Conservation (phyloP, 768 basidiomycete genomes). For the Lactarius akahatsu region DNA sequence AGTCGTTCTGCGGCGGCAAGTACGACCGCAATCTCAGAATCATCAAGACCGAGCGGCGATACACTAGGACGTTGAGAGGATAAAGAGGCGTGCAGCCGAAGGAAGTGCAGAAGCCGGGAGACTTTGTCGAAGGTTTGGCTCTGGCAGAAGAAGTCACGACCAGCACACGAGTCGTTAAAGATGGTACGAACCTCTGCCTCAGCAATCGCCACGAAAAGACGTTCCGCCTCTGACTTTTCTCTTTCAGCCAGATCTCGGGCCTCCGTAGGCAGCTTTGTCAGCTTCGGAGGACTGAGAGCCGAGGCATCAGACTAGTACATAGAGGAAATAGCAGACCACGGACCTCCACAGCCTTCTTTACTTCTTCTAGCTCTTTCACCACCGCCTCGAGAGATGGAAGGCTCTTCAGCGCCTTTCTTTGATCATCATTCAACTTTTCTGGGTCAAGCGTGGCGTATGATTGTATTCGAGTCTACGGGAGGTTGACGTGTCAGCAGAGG, state of each 20-base stretch:
- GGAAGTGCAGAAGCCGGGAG: constrained; percentile 54
- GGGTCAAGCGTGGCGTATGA: constrained; percentile 64
- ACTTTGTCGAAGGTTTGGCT: constrained; percentile 43
- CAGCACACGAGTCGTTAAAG: constrained; percentile 1
- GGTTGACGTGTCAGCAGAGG: background rate
- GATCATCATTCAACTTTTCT: constrained; percentile 85
- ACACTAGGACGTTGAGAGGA: constrained; percentile 45
- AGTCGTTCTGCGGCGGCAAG: constrained; percentile 53
- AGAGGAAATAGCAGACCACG: constrained; percentile 25
- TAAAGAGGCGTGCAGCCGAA: constrained; percentile 57
- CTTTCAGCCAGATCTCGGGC: constrained; percentile 53
- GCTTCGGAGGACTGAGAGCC: constrained; percentile 56
- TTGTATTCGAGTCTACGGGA: constrained; percentile 64
- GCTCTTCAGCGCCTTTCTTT: constrained; percentile 68
- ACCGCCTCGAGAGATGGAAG: constrained; percentile 76
- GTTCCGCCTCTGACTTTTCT: constrained; percentile 55
- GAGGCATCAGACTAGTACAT: constrained; percentile 10
- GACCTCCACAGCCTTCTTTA: constrained; percentile 85
- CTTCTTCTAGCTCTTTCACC: constrained; percentile 78
- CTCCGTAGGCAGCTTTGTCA: constrained; percentile 57
- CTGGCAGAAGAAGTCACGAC: constrained; percentile 37
- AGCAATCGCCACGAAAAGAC: constrained; percentile 54
- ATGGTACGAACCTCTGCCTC: constrained; percentile 53
- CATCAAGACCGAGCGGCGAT: constrained; percentile 44
- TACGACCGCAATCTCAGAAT: constrained; percentile 55